A percentile compares a stretch with the other conserved stretches of the same genome.
Evolutionary conservation across 2,329 filamentous ascomycete genomes (phyloP).

Genomic region (Aspergillus oerlinghausenensis): DNA sequence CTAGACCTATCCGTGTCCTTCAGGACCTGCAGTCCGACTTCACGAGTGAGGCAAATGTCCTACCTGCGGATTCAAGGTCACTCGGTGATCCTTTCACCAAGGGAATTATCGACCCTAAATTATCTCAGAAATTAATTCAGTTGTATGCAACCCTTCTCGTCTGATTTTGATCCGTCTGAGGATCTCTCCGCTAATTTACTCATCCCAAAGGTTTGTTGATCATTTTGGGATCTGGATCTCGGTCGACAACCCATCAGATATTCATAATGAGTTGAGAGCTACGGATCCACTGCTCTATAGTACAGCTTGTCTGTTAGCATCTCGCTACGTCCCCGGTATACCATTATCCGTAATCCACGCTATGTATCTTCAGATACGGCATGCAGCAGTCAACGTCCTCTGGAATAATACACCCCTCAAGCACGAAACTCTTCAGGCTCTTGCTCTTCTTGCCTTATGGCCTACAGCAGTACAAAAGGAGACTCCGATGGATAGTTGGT

Average conservation of each 20-base stretch:
- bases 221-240: constrained; percentile 31
- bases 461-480: constrained; percentile 30
- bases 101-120: constrained; percentile 27
- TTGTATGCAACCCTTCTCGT: constrained; percentile 16
- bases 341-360: constrained; percentile 23
- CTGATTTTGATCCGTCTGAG: not conserved
- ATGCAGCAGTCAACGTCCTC: constrained; percentile 24
- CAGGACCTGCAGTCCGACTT: constrained; percentile 30
- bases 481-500: constrained; percentile 32
- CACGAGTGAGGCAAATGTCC: constrained; percentile 22
- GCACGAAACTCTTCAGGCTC: constrained; percentile 29
- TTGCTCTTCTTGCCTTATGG: constrained; percentile 30
- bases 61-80: constrained; percentile 19
- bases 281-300: constrained; percentile 30
- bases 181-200: not conserved
- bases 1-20: constrained; percentile 30
- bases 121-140: constrained; percentile 29
- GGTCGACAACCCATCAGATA: constrained; percentile 25
- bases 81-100: constrained; percentile 24
- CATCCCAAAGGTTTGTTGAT: constrained; percentile 23
- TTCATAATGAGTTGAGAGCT: constrained; percentile 19
- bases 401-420: constrained; percentile 27
- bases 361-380: constrained; percentile 30
- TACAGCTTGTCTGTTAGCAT: constrained; percentile 30
- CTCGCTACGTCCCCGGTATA: constrained; percentile 30